A percentile compares a stretch with the other conserved stretches of the same genome.
These are phyloP conservation scores for Stevia rebaudiana DNA, from an alignment of 140 eudicot genomes.

Conservation along the genomic window DNA sequence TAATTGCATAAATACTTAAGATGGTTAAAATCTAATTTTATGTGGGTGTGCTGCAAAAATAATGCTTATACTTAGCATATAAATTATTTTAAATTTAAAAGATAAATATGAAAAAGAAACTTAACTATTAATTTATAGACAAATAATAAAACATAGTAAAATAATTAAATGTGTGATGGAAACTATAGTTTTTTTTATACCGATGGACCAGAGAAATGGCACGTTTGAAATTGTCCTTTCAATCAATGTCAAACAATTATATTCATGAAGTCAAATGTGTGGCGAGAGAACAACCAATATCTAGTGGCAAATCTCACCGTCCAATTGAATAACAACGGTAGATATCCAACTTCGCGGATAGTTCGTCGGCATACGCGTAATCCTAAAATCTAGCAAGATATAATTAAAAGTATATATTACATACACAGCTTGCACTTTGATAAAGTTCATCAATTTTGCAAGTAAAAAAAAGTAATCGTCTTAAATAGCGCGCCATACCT, in stretches of 20 bases:
- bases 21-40: too few relatives aligned
- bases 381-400: conserved; percentile 24
- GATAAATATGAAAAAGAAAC: too few relatives aligned
- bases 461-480: conserved; percentile 13
- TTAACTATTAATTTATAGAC: too few relatives aligned
- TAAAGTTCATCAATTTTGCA: conserved; percentile 12
- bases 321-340: conserved; percentile 13
- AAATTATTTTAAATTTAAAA: too few relatives aligned
- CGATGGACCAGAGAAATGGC: conserved; percentile 16
- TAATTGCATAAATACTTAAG: too few relatives aligned
- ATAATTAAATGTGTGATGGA: not conserved
- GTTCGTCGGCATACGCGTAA: conserved; percentile 18
- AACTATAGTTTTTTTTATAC: not conserved
- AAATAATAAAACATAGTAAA: too few relatives aligned
- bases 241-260: conserved; percentile 25
- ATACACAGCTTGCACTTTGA: conserved; percentile 20
- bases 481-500: conserved; percentile 30
- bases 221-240: conserved; percentile 24
- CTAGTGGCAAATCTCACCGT: conserved; percentile 18
- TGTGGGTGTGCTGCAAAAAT: too few relatives aligned
- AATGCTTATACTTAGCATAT: too few relatives aligned
- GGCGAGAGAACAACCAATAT: not conserved
- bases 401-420: not conserved
- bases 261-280: conserved; percentile 20
- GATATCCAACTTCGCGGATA: not conserved